A percentile compares a stretch with the other conserved stretches of the same genome.
These are phyloP conservation scores for Lactarius sanguifluus DNA, from an alignment of 768 basidiomycete species.

Conservation along the genomic window DNA sequence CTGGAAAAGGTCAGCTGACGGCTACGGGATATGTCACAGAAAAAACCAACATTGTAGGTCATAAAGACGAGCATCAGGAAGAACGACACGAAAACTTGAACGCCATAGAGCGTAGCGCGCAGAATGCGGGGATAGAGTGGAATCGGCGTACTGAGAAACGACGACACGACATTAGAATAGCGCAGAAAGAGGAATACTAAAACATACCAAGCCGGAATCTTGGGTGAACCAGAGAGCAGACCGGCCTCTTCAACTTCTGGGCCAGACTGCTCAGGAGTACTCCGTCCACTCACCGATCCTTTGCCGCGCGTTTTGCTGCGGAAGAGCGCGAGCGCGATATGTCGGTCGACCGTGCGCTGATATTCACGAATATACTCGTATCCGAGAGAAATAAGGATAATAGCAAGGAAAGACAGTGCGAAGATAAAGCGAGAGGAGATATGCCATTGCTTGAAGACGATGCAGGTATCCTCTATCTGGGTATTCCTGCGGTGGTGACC, in stretches of 20 bases:
- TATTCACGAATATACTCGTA: conserved; percentile 78
- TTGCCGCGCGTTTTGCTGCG: conserved; percentile 50
- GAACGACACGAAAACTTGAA: conserved; percentile 74
- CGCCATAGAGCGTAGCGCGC: conserved; percentile 71
- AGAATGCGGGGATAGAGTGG: conserved; percentile 51
- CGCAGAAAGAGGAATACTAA: not conserved
- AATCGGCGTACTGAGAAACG: conserved; percentile 45
- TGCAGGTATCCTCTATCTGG: conserved; percentile 73
- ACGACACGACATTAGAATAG: not conserved
- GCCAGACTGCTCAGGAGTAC: conserved; percentile 40
- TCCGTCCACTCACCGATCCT: conserved; percentile 41
- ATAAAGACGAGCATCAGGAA: conserved; percentile 96
- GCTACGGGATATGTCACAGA: not conserved
- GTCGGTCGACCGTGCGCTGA: conserved; percentile 56
- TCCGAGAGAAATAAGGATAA: conserved; percentile 66
- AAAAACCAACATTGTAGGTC: conserved; percentile 83
- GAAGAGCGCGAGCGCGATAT: conserved; percentile 51
- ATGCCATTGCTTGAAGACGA: conserved; percentile 81
- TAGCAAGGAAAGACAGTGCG: conserved; percentile 60
- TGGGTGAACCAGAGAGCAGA: conserved; percentile 49
- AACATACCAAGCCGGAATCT: conserved; percentile 48
- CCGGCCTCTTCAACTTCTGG: conserved; percentile 52
- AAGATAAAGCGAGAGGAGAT: conserved; percentile 57
- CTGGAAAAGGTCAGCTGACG: conserved; percentile 40
- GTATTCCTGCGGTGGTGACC: conserved; percentile 55